Base-by-base conservation (phyloP, 768 basidiomycete genomes). In the Calocybe gangraenosa region DNA sequence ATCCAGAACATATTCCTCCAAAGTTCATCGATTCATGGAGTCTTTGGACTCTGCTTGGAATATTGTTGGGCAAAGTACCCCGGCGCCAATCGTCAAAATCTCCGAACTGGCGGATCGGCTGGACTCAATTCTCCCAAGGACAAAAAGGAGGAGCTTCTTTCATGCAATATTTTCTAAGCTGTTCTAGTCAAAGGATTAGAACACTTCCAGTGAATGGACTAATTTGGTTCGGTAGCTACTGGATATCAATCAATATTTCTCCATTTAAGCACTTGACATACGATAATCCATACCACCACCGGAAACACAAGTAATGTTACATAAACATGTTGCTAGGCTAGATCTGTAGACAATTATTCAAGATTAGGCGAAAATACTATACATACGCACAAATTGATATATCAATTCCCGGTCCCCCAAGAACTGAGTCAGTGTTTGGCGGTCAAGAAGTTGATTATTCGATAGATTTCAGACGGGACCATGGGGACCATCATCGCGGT, bases 401-500 rank as follows among this genome's bases (percentile, higher is more conserved):
- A n/a, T n/a, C n/a, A n/a, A n/a, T n/a, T n/a, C n/a, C n/a, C n/a
- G n/a, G n/a, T n/a, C 5, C 5, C 11, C 6, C 5, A 28, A 28
- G 6, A 28, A 28, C 5, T 28, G 25, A 28, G 5, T 11, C 11
- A 28, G 25, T 28, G 25, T 28, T 28, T 28, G 11, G 25, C 25
- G 25, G 25, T 11, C 25, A 28, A 28, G 11, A 28, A 28, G 25
- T 28, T 28, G 25, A 28, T 28, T 5, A 28, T 11, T 5, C 25
- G 5, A 6, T 28, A 11, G 5, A 28, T 28, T 28, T 28, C 25
- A 6, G 25, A 28, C 25, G 25, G 25, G 11, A 28, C 11, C 14
- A 39, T 39, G 20, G 42, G 42, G 10, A 36, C 14, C 9, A 44
- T 14, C 42, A 44, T 36, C 21, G 42, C 30, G 19, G 35, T 34